phyloP scores from a whole-genome alignment of 768 basidiomycete species.

The Trametes sanguinea region DNA sequence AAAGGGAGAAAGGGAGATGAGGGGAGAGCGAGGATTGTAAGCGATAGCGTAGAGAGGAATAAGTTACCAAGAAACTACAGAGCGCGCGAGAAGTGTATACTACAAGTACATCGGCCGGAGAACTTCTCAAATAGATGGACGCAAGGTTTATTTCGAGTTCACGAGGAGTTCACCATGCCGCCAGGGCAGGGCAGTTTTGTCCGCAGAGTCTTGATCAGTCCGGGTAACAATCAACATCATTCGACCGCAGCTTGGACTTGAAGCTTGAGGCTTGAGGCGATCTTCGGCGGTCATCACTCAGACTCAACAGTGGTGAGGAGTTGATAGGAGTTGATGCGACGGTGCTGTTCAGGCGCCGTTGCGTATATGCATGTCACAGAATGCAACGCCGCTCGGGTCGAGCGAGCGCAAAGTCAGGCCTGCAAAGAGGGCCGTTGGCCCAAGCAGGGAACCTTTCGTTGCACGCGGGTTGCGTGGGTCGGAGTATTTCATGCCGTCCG shows the following conservation, averaged over 20 bases:
- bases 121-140: not conserved
- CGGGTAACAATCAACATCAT: not conserved
- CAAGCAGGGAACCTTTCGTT: not conserved
- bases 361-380: conserved; percentile 13
- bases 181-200: not conserved
- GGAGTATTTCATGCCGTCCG: conserved; percentile 2
- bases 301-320: not conserved
- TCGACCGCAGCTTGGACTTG: not conserved
- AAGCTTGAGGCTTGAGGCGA: not conserved
- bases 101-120: not conserved
- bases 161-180: not conserved
- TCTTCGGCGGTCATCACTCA: not conserved
- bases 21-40: not conserved
- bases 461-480: not conserved
- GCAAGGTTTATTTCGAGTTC: not conserved
- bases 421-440: not conserved
- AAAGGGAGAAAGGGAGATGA: not conserved
- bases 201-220: not conserved
- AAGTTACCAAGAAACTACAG: not conserved
- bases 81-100: not conserved
- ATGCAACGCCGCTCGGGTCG: conserved; percentile 1
- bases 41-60: not conserved
- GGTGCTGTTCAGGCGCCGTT: not conserved
- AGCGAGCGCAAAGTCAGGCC: conserved; percentile 6
- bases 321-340: not conserved